phyloP scores from a whole-genome alignment of 1,139 yeast species.

The Yamadazyma mexicana region DNA sequence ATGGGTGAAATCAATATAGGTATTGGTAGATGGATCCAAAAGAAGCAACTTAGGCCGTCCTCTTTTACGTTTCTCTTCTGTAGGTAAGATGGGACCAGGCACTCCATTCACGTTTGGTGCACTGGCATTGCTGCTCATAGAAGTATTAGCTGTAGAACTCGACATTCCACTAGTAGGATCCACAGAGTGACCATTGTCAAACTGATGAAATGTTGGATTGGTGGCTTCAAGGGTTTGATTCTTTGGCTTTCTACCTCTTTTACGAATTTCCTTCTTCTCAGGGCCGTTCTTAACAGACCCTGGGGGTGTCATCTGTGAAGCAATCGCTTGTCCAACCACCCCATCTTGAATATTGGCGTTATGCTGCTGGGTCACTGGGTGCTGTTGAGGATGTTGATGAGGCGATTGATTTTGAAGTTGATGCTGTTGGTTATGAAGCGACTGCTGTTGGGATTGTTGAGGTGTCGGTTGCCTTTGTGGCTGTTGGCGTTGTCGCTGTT shows the following conservation, averaged over 20 bases:
- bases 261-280: conserved; percentile 6
- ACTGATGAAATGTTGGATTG: conserved; percentile 12
- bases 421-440: conserved; percentile 5
- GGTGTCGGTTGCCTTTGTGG: conserved; percentile 7
- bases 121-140: background rate
- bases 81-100: conserved; percentile 6
- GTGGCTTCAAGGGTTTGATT: conserved; percentile 11
- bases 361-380: conserved; percentile 3
- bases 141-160: background rate
- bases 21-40: conserved; percentile 42
- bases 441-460: conserved; percentile 5
- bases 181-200: conserved; percentile 3
- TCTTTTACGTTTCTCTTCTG: conserved; percentile 33
- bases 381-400: conserved; percentile 11
- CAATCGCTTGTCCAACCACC: background rate
- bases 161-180: background rate
- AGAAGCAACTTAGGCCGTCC: conserved; percentile 49
- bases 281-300: background rate
- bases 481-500: conserved; percentile 16
- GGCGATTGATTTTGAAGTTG: conserved; percentile 12
- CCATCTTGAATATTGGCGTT: background rate
- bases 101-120: background rate
- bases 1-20: conserved; percentile 44
- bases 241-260: conserved; percentile 13
- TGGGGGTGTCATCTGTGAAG: conserved; percentile 2